Conservation (phyloP, 371 early-diverging fungal species). For the Pancytospora epiphaga region DNA sequence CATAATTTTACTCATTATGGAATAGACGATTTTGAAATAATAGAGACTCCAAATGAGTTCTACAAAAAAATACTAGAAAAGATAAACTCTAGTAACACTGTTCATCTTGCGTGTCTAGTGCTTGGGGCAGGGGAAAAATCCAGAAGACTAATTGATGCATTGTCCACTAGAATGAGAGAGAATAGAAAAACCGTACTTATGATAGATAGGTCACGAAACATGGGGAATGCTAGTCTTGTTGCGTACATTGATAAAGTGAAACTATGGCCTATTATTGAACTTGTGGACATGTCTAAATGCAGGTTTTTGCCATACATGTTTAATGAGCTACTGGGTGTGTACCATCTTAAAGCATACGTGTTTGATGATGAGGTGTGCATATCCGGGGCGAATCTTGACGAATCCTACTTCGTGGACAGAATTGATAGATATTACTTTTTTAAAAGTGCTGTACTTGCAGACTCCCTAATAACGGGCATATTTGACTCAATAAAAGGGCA, state of each 20-base stretch:
- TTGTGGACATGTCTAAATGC: conserved; percentile 2
- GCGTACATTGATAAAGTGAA: conserved; percentile 2
- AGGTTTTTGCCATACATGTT: conserved; percentile 11
- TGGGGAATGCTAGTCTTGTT: not conserved
- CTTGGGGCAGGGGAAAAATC: conserved; percentile 3
- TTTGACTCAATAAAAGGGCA: not conserved
- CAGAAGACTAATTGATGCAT: conserved; percentile 6
- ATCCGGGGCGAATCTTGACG: conserved; percentile 49
- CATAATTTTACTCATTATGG: not conserved
- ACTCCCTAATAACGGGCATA: too few relatives aligned
- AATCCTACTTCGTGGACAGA: conserved; percentile 40
- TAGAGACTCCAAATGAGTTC: conserved; percentile 19
- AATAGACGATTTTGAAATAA: conserved; percentile 6
- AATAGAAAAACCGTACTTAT: conserved; percentile 9
- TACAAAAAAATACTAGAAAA: conserved; percentile 8
- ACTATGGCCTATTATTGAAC: not conserved
- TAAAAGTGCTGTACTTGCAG: conserved; percentile 6
- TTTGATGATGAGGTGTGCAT: conserved; percentile 44
- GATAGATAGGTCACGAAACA: conserved; percentile 32
- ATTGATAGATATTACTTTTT: conserved; percentile 45
- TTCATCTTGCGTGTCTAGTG: conserved; percentile 19
- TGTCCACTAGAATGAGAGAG: conserved; percentile 12
- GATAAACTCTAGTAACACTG: not conserved
- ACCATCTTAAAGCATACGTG: conserved; percentile 41
- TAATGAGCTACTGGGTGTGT: conserved; percentile 36